These are phyloP conservation scores for Geosiphon pyriformis DNA, from an alignment of 192 early-diverging fungal genomes.

Conservation along the genomic window DNA sequence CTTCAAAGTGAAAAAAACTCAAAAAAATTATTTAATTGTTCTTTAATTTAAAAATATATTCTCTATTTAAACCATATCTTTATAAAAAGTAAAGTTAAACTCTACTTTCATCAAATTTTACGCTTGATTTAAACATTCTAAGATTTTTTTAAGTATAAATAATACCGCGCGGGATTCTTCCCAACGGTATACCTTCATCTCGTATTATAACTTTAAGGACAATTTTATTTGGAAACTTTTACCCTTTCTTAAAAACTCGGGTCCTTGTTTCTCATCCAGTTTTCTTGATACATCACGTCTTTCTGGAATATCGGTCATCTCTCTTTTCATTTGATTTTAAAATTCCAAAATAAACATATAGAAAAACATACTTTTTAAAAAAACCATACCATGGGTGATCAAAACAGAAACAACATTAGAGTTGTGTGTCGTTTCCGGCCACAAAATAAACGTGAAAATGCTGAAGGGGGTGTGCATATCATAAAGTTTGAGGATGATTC, in stretches of 20 bases:
- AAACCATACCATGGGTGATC: background rate
- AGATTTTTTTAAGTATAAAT: too few species aligned
- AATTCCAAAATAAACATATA: background rate
- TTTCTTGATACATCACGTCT: background rate
- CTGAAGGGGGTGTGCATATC: slow-evolving; percentile 84
- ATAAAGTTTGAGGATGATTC: slow-evolving; percentile 71
- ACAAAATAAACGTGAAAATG: slow-evolving; percentile 86
- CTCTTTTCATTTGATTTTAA: background rate
- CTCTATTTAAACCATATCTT: background rate
- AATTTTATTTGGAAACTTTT: background rate
- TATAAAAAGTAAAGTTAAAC: background rate
- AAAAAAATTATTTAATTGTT: background rate
- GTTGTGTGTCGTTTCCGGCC: slow-evolving; percentile 98
- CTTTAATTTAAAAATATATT: background rate
- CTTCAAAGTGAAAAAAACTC: background rate
- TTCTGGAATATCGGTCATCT: background rate
- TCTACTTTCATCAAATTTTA: background rate
- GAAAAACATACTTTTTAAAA: too few species aligned
- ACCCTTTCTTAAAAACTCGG: too few species aligned
- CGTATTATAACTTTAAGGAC: background rate
- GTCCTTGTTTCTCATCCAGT: too few species aligned
- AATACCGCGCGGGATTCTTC: too few species aligned
- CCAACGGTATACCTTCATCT: background rate
- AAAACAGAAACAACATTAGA: slow-evolving; percentile 74
- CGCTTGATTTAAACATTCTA: background rate